Conservation (phyloP, 23 red algal species). For the Gracilaria vermiculophylla region DNA sequence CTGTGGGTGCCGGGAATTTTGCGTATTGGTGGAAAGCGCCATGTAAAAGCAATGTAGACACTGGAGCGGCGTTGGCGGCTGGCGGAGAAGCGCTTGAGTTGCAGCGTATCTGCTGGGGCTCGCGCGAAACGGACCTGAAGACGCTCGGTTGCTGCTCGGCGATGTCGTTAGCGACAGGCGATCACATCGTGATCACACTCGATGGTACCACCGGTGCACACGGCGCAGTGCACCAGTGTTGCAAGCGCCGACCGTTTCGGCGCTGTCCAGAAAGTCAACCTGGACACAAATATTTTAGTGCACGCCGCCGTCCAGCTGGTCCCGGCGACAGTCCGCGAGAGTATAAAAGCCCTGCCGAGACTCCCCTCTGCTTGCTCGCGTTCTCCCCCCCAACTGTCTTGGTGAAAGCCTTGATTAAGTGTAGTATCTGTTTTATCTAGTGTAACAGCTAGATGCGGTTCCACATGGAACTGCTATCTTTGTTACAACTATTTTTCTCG, state of each 20-base stretch:
- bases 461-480: conserved; percentile 75
- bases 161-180: not conserved
- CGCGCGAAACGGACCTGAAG: too few relatives aligned
- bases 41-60: not conserved
- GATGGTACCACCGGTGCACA: not conserved
- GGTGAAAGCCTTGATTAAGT: conserved; percentile 89
- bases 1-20: not conserved
- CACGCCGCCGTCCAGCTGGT: too few relatives aligned
- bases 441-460: conserved; percentile 89
- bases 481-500: conserved; percentile 94
- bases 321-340: not conserved
- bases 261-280: too few relatives aligned
- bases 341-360: not conserved
- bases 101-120: too few relatives aligned
- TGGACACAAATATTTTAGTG: too few relatives aligned
- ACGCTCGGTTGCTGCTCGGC: too few relatives aligned
- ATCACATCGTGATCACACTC: not conserved
- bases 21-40: not conserved
- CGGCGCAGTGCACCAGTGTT: too few relatives aligned
- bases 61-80: too few relatives aligned
- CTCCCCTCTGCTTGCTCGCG: not conserved
- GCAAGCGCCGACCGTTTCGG: not conserved
- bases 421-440: conserved; percentile 98
- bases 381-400: conserved; percentile 60
- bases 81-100: too few relatives aligned